A percentile compares a stretch with the other conserved stretches of the same genome.
Evolutionary conservation across 2,329 filamentous ascomycete species (phyloP).

Genomic region (Cryphonectria carpinicola): DNA sequence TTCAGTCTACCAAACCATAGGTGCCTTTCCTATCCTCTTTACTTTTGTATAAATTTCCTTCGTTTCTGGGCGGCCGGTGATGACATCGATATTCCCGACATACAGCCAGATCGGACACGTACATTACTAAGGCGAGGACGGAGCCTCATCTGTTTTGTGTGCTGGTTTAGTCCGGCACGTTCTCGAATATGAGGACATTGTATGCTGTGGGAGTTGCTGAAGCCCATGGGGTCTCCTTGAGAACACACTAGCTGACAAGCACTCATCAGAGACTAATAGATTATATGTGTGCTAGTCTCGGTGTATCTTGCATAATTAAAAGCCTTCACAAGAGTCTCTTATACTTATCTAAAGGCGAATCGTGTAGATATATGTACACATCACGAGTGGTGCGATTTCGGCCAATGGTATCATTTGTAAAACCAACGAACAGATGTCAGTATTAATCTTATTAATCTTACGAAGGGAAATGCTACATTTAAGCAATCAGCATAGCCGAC

Average conservation of each 20-base stretch:
- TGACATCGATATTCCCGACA: slow-evolving; percentile 25
- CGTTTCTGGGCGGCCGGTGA: slow-evolving; percentile 2
- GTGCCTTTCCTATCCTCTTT: background rate
- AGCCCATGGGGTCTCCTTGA: background rate
- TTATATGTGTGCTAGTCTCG: too few relatives aligned
- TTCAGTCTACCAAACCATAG: background rate
- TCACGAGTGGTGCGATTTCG: too few relatives aligned
- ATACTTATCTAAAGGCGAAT: too few relatives aligned
- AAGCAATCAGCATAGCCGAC: too few relatives aligned
- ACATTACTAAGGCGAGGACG: background rate
- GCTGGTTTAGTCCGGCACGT: background rate
- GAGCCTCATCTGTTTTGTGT: background rate
- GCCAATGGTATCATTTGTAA: too few relatives aligned
- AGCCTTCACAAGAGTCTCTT: too few relatives aligned
- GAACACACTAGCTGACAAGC: background rate
- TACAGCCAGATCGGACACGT: slow-evolving; percentile 31
- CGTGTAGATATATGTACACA: too few relatives aligned
- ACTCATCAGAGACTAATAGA: background rate
- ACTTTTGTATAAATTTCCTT: background rate
- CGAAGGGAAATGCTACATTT: too few relatives aligned
- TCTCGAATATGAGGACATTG: background rate
- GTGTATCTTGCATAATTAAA: too few relatives aligned
- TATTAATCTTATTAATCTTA: too few relatives aligned
- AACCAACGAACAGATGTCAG: too few relatives aligned
- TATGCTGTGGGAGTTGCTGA: background rate